These are phyloP conservation scores for Pelagomonas calceolata DNA, from an alignment of 108 stramenopile species.

Conservation along the genomic window DNA sequence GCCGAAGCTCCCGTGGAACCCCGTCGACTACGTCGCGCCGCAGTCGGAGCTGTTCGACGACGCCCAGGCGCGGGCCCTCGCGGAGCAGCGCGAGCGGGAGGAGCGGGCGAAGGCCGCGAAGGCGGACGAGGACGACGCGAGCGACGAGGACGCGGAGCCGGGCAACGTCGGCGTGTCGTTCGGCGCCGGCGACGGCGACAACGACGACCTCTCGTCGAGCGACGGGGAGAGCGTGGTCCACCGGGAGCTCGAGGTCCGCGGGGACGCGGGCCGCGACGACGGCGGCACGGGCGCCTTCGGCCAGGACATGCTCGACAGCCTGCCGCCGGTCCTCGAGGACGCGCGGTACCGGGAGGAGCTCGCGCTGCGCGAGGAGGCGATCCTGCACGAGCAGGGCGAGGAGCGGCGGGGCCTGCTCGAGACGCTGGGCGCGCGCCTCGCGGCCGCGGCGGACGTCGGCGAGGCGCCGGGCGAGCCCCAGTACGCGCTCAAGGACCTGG, in stretches of 20 bases:
- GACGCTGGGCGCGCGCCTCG: background rate
- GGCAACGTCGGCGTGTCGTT: background rate
- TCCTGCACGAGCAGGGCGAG: background rate
- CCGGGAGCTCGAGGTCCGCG: background rate
- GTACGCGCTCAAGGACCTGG: background rate
- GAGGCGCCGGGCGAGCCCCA: background rate
- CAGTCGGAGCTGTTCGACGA: background rate
- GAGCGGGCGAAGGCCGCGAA: background rate
- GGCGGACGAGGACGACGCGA: background rate
- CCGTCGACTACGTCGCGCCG: background rate
- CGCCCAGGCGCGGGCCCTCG: background rate
- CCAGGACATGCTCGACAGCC: background rate
- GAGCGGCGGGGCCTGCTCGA: background rate
- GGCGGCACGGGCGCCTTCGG: background rate
- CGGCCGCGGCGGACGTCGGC: background rate
- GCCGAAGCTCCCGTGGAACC: constrained; percentile 6
- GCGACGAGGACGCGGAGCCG: background rate
- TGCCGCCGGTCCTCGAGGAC: background rate
- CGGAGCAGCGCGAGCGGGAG: background rate
- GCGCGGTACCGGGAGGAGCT: no score
- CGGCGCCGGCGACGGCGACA: constrained; percentile 8
- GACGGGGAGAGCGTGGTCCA: background rate
- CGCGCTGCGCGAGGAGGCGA: no score
- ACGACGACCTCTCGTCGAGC: background rate
- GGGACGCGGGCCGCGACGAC: background rate